These are phyloP conservation scores for Nidularia sp. DNA, from an alignment of 768 basidiomycete species.

Conservation along the genomic window DNA sequence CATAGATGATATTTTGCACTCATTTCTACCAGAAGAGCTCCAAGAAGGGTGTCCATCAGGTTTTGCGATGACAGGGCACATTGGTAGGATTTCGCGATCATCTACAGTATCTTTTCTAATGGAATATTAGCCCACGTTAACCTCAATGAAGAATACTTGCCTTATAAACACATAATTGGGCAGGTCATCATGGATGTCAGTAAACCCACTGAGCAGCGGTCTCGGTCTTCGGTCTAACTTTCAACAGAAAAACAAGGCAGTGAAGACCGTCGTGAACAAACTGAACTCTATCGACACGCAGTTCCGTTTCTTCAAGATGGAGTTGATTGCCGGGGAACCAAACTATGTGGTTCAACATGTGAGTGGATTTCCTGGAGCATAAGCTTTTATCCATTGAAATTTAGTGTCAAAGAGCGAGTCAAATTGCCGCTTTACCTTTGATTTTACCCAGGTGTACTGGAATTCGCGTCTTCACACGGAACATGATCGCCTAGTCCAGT, in stretches of 20 bases:
- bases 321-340: constrained; percentile 87
- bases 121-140: constrained; percentile 80
- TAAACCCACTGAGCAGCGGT: constrained; percentile 3
- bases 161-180: constrained; percentile 88
- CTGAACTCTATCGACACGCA: constrained; percentile 77
- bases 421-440: constrained; percentile 85
- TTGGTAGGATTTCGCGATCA: constrained; percentile 52
- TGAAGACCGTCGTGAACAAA: constrained; percentile 95
- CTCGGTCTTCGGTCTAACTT: background rate
- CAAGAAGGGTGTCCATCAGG: constrained; percentile 79
- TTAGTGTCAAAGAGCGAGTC: constrained; percentile 63
- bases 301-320: constrained; percentile 96
- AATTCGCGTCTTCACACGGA: constrained; percentile 93
- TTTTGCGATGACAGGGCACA: constrained; percentile 87
- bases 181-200: constrained; percentile 88
- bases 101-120: background rate
- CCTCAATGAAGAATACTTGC: constrained; percentile 84
- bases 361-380: constrained; percentile 25
- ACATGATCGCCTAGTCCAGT: constrained; percentile 77
- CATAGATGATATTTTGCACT: constrained; percentile 79
- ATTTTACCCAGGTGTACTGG: constrained; percentile 97
- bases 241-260: constrained; percentile 75
- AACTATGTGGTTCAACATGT: constrained; percentile 88
- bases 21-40: constrained; percentile 76
- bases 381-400: background rate